A percentile compares a stretch with the other conserved stretches of the same genome.
phyloP scores from a whole-genome alignment of 805 yeast genomes.

The Candida khao-thaluensis region DNA sequence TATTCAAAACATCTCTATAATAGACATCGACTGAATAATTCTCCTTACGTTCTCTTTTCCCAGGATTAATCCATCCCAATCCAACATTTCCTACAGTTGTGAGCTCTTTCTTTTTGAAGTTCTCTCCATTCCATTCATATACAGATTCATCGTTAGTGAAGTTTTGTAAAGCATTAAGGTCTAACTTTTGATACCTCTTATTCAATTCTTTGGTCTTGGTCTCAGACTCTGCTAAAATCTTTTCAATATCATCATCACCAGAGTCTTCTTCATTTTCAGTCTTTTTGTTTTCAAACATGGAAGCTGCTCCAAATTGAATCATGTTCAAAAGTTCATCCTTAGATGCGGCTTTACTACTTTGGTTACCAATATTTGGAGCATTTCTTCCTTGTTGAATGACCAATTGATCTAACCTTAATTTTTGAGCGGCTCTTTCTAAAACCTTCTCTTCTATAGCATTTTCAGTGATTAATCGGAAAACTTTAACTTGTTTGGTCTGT shows the following conservation, averaged over 20 bases:
- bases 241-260: conserved; percentile 56
- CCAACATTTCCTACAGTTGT: conserved; percentile 48
- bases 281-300: conserved; percentile 44
- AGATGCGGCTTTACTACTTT: conserved; percentile 42
- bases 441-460: conserved; percentile 84
- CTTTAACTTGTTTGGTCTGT: conserved; percentile 79
- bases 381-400: conserved; percentile 77
- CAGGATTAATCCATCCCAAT: conserved; percentile 77
- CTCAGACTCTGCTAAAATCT: conserved; percentile 59
- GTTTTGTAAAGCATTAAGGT: conserved; percentile 75
- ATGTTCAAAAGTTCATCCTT: conserved; percentile 74
- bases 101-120: conserved; percentile 66
- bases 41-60: conserved; percentile 80
- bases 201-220: conserved; percentile 60
- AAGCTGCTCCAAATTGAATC: conserved; percentile 83
- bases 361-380: conserved; percentile 31
- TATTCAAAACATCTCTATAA: conserved; percentile 74
- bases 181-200: conserved; percentile 62
- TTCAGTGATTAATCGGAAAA: conserved; percentile 74
- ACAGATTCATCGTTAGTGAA: conserved; percentile 67
- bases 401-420: conserved; percentile 72
- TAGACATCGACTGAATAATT: conserved; percentile 87
- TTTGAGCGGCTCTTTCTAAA: conserved; percentile 77
- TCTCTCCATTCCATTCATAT: conserved; percentile 87
- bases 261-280: conserved; percentile 25